phyloP scores from a whole-genome alignment of 2,329 filamentous ascomycete genomes.

The Penicillium concentricum region DNA sequence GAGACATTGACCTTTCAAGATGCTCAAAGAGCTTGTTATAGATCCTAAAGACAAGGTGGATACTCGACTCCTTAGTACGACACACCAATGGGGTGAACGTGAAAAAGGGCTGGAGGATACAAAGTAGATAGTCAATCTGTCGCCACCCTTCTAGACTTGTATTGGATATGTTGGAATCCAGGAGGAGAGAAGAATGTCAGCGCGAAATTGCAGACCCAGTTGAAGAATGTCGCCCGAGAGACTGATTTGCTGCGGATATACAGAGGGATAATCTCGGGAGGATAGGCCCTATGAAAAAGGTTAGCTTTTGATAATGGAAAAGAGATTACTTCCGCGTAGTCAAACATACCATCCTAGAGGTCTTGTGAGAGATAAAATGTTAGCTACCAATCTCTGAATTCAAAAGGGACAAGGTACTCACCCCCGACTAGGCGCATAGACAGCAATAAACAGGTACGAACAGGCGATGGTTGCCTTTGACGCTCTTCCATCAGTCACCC shows the following conservation, averaged over 20 bases:
- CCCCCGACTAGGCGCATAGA: constrained; percentile 61
- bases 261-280: constrained; percentile 43
- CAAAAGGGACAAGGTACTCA: constrained; percentile 34
- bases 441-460: constrained; percentile 66
- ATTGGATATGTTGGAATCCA: constrained; percentile 29
- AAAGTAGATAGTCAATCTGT: no score
- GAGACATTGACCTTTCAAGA: no score
- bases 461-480: constrained; percentile 62
- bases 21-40: no score
- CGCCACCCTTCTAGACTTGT: no score
- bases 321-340: no score
- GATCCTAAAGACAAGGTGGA: no score
- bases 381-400: background rate
- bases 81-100: no score
- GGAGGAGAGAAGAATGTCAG: constrained; percentile 33
- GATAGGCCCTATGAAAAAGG: constrained; percentile 53
- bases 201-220: constrained; percentile 39
- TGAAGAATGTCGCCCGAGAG: constrained; percentile 36
- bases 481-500: constrained; percentile 22
- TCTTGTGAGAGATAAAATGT: constrained; percentile 1
- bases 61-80: no score
- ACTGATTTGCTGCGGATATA: constrained; percentile 40
- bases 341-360: constrained; percentile 13
- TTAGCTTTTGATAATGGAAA: background rate
- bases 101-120: no score